Evolutionary conservation across 306 rosid species (phyloP), one percentile per base, ranked within the genome.

Genomic region (Fagus sylvatica): DNA sequence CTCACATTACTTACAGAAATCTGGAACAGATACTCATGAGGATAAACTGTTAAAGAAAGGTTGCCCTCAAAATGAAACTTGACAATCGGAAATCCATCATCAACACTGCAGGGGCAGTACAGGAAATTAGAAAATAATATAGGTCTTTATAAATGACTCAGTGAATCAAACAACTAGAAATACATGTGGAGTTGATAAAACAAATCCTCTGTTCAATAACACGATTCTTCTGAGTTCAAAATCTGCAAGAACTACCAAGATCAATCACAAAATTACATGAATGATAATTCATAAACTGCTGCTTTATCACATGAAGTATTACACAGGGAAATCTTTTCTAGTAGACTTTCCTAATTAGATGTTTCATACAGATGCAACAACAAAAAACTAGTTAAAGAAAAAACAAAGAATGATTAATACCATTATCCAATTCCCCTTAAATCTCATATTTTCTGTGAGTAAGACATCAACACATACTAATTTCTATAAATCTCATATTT

Each of bases 21-120:
- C 6, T n/a, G 66, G 82, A 95, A 95, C 39, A 95, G 74, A 79
- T 95, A 95, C 13, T 95, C 99, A 1, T 66, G 93, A 76, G 99
- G 94, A 81, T 88, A 84, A 46, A 76, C 85, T 34, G 49, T 76
- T 76, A 95, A 67, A 72, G 85, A 22, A 75, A 87, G 89, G 33
- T 90, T 80, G 43, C 87, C 85, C 48, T 79, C 87, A 65, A 95
- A 95, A 72, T 56, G 65, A 69, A 95, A 87, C 79, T 76, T 88
- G 62, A 91, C 85, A 30, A 4, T 32, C 11, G 99, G 98, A 87
- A 95, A 95, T 71, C 81, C 90, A 34, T 82, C 81, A 66, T 95
- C 96, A 22, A 91, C 62, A 5, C 98, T 95, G 97, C 86, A 86
- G 62, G 78, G 64, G 51, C 9, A 46, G 54, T 42, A 49, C 41